Base-by-base conservation (phyloP, 306 rosid species). In the Acmispon strigosus region DNA sequence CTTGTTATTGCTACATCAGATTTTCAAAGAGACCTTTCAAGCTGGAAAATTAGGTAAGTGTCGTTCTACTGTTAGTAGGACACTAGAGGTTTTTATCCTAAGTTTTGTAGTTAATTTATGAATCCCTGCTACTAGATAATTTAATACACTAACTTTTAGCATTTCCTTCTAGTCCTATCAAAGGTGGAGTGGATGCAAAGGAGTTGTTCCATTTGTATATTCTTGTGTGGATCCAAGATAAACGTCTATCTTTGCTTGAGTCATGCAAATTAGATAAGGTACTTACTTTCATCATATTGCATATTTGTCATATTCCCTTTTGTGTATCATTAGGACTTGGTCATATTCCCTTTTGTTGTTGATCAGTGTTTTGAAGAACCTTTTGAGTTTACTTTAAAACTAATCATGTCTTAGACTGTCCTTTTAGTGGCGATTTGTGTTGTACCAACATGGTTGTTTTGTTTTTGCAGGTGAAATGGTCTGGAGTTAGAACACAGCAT, bases 151-250 rank as follows among this genome's bases (percentile, higher is more conserved):
- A 56, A 66, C 70, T 2, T 32, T 8, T 43, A 49, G n/a, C 51
- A 70, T 72, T 60, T 83, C 76, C 56, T 69, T 76, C 47, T 84
- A 95, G 99, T 76, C 84, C 85, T 49, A 66, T 89, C 72, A 91
- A 87, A 87, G 97, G 93, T 10, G 97, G 99, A 45, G 97, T 95
- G 29, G 96, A 89, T 41, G 99, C 99, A 49, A 95, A 95, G 84
- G 99, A 95, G 81, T 81, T 95, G 71, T 95, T 95, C 83, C 96
- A 95, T 82, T 74, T 91, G 66, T 95, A 95, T 76, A 86, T 95
- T 81, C 88, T 89, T 75, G 85, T 91, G 41, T 95, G 99, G 99
- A 89, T 95, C 79, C 91, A 87, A 84, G 95, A 95, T 72, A 89
- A 85, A 77, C 99, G 99, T 6, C 78, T 72, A 11, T 84, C 91